These are phyloP conservation scores for Syzygium aromaticum DNA, from an alignment of 345 rosid species.

Conservation along the genomic window DNA sequence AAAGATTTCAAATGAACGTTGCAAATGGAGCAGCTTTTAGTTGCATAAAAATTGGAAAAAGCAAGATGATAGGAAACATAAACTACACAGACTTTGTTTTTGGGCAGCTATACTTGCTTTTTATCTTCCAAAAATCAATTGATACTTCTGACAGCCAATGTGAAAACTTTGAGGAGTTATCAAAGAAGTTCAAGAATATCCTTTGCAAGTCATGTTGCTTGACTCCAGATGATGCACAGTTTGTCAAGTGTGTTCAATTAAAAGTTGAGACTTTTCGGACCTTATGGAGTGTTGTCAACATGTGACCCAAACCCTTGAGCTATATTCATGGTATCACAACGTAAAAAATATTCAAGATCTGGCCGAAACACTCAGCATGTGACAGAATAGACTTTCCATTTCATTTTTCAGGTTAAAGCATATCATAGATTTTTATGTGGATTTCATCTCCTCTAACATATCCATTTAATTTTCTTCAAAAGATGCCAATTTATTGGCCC, in stretches of 20 bases:
- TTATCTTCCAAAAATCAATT: neutral
- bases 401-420: neutral
- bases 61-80: neutral
- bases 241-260: neutral
- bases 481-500: neutral
- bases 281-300: neutral
- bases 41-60: neutral
- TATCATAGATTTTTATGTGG: neutral
- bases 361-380: neutral
- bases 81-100: neutral
- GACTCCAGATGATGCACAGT: neutral
- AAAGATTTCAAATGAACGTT: neutral
- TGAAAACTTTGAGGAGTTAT: neutral
- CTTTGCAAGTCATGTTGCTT: neutral
- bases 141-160: neutral
- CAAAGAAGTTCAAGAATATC: neutral
- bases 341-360: neutral
- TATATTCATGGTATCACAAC: neutral
- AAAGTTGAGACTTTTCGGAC: neutral
- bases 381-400: neutral
- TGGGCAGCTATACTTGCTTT: neutral
- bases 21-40: neutral
- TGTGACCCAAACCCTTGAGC: neutral
- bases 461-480: neutral
- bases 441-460: neutral